These are phyloP conservation scores for Croton laevigatus DNA, from an alignment of 441 rosid species.

Conservation along the genomic window DNA sequence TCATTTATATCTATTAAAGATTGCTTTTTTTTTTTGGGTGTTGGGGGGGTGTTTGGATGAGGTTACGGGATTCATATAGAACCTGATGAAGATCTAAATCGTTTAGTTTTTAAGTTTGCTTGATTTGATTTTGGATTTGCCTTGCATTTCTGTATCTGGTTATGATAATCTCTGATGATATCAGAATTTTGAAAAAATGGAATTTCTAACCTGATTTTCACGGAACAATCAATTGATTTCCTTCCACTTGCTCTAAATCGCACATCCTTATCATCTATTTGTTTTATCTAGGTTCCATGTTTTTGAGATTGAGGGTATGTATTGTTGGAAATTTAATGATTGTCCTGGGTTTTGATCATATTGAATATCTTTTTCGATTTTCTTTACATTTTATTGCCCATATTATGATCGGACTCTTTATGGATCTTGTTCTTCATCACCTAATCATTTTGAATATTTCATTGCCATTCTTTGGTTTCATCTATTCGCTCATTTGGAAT, in stretches of 20 bases:
- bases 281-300: not conserved
- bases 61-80: not conserved
- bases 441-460: not conserved
- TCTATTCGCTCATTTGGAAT: not conserved
- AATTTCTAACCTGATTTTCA: not conserved
- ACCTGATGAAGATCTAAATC: slow-evolving; percentile 22
- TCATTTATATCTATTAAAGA: not conserved
- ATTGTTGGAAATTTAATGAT: not conserved
- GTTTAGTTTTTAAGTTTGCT: not conserved
- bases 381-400: not conserved
- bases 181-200: not conserved
- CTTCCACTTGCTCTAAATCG: not conserved
- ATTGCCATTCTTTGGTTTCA: not conserved
- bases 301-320: not conserved
- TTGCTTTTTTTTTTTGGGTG: not conserved
- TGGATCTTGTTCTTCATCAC: not conserved
- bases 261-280: not conserved
- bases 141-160: slow-evolving; percentile 5
- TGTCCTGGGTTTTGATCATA: not conserved
- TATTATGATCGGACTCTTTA: not conserved
- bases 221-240: not conserved
- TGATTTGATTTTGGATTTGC: slow-evolving; percentile 3
- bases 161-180: not conserved
- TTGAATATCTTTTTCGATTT: not conserved
- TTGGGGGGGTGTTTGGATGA: not conserved